Conservation (phyloP, 2,329 filamentous ascomycete genomes). For the Nemania sp. region DNA sequence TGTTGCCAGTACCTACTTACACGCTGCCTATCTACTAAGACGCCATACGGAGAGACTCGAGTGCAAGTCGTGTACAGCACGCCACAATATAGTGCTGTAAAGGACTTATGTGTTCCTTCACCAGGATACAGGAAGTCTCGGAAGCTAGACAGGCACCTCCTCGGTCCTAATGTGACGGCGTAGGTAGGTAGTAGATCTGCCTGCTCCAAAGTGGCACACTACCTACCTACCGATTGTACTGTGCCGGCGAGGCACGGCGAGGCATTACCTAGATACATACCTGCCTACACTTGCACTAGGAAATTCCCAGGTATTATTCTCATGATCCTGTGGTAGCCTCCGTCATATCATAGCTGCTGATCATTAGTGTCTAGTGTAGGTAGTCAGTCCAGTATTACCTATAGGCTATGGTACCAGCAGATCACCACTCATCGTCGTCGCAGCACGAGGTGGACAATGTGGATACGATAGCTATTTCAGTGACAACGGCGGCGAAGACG, state of each 20-base stretch:
- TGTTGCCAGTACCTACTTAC: conserved; percentile 11
- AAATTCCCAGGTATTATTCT: conserved; percentile 1
- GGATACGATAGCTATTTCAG: conserved; percentile 25
- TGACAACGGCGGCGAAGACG: conserved; percentile 19
- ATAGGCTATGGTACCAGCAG: conserved; percentile 17
- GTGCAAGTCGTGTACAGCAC: conserved; percentile 1
- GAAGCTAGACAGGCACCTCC: conserved; percentile 19
- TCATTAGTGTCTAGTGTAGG: conserved; percentile 6
- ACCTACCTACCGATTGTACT: background rate
- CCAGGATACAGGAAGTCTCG: conserved; percentile 33
- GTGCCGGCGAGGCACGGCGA: background rate
- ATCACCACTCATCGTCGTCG: conserved; percentile 10
- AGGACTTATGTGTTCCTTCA: conserved; percentile 4
- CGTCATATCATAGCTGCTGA: conserved; percentile 31
- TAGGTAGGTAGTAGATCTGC: too few relatives aligned
- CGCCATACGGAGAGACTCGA: conserved; percentile 11
- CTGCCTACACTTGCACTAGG: background rate
- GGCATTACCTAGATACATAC: background rate
- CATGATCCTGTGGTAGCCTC: conserved; percentile 2
- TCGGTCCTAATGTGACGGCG: conserved; percentile 22
- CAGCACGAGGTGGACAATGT: conserved; percentile 17
- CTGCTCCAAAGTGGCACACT: background rate
- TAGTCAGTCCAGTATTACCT: too few relatives aligned
- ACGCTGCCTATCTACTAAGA: too few relatives aligned
- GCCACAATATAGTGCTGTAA: background rate